Conservation (phyloP, 371 early-diverging fungal genomes). For the Apophysomyces variabilis region DNA sequence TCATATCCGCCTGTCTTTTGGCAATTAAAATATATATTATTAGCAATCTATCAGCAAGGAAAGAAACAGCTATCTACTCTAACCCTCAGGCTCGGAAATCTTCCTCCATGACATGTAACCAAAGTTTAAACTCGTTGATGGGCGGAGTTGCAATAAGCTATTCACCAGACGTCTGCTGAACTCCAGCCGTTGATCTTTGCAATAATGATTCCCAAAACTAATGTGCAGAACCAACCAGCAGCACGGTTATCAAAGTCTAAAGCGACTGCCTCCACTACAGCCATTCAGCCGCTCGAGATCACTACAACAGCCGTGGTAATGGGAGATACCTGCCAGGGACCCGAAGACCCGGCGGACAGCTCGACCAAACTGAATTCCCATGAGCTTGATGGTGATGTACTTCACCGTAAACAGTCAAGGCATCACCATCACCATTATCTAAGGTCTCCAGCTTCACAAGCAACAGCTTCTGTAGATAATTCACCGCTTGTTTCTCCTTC, state of each 20-base stretch:
- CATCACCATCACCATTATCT: constrained; percentile 43
- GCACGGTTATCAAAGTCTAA: constrained; percentile 43
- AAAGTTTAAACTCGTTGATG: no score
- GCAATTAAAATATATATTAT: no score
- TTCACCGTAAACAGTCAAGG: constrained; percentile 30
- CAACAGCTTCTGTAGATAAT: constrained; percentile 19
- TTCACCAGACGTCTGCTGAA: no score
- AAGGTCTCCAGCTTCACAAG: constrained; percentile 38
- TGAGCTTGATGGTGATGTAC: constrained; percentile 15
- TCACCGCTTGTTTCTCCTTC: constrained; percentile 23
- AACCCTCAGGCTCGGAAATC: no score
- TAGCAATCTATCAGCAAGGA: no score
- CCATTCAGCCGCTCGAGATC: constrained; percentile 50
- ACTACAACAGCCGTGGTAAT: constrained; percentile 47
- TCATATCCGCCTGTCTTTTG: no score
- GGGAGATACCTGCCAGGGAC: background rate
- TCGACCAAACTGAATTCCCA: constrained; percentile 1
- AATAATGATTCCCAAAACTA: background rate
- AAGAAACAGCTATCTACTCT: no score
- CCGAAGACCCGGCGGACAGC: constrained; percentile 11
- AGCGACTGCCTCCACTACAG: constrained; percentile 42
- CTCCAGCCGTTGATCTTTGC: background rate
- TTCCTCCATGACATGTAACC: no score
- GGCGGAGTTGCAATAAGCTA: no score
- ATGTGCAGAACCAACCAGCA: constrained; percentile 15